Conservation (phyloP, 768 basidiomycete species). For the Trametes cingulata region DNA sequence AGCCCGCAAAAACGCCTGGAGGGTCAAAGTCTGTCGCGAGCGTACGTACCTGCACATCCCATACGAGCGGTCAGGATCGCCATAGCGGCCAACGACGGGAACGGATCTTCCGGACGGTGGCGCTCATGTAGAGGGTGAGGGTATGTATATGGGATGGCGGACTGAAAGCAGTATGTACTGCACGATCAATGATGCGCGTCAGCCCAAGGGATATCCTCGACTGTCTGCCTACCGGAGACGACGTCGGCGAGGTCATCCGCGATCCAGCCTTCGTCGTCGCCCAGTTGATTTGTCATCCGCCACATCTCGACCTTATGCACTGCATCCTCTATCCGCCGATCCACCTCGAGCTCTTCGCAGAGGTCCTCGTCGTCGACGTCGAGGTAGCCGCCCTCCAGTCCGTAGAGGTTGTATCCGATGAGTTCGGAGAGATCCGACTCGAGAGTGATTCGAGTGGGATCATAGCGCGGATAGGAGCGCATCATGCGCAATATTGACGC, state of each 20-base stretch:
- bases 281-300: conserved; percentile 25
- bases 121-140: too few species aligned
- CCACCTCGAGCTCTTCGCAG: conserved; percentile 25
- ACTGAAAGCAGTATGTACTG: not conserved
- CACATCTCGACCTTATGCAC: conserved; percentile 20
- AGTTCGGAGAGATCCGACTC: conserved; percentile 38
- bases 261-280: conserved; percentile 36
- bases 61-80: too few species aligned
- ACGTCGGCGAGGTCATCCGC: conserved; percentile 34
- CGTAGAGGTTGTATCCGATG: conserved; percentile 35
- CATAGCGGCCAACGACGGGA: too few species aligned
- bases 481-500: conserved; percentile 38
- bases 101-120: too few species aligned
- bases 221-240: conserved; percentile 6
- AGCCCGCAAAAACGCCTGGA: too few species aligned
- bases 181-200: not conserved
- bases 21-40: too few species aligned
- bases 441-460: conserved; percentile 26
- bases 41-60: too few species aligned
- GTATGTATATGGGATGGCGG: too few species aligned
- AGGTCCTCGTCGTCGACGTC: conserved; percentile 33
- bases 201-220: conserved; percentile 12
- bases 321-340: conserved; percentile 24
- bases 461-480: conserved; percentile 27
- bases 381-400: conserved; percentile 33